A percentile compares a stretch with the other conserved stretches of the same genome.
Evolutionary conservation across 176 grass and related monocot genomes (phyloP).

Genomic region (Hsuehochloa calcarea): DNA sequence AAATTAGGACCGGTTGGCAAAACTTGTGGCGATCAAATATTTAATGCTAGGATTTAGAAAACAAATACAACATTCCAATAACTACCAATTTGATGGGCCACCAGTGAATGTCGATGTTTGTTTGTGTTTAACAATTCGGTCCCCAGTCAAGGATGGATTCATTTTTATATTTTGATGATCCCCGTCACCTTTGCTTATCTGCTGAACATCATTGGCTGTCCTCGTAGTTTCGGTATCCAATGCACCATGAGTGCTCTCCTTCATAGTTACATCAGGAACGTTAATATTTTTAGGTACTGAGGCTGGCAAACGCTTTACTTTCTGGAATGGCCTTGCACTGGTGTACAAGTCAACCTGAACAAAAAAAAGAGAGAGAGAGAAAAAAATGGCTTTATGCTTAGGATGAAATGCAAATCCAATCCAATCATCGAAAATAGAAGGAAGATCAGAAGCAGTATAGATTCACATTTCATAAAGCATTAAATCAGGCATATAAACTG

Average conservation of each 20-base stretch:
- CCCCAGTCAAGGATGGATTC: constrained; percentile 41
- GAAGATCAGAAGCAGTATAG: not conserved
- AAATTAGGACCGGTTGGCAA: constrained; percentile 44
- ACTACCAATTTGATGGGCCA: constrained; percentile 78
- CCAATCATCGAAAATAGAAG: constrained; percentile 6
- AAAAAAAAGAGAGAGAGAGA: not conserved
- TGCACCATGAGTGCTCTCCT: constrained; percentile 35
- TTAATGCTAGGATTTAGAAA: constrained; percentile 8
- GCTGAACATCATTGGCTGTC: constrained; percentile 26
- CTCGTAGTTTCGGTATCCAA: constrained; percentile 23
- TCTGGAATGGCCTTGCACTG: constrained; percentile 60
- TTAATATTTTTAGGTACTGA: constrained; percentile 33
- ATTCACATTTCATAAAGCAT: constrained; percentile 4
- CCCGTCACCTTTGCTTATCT: constrained; percentile 49
- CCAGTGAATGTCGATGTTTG: constrained; percentile 47
- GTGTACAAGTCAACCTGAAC: constrained; percentile 74
- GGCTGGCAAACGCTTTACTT: constrained; percentile 65
- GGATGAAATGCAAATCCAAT: constrained; percentile 4
- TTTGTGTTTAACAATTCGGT: constrained; percentile 47
- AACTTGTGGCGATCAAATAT: constrained; percentile 27
- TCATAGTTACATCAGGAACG: constrained; percentile 52
- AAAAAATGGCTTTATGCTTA: not conserved
- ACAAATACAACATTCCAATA: constrained; percentile 25
- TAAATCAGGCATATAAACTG: constrained; percentile 10
- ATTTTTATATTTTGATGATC: constrained; percentile 38